Evolutionary conservation across 202 grass and related monocot species (phyloP).

Genomic region (Cymbopogon flexuosus): DNA sequence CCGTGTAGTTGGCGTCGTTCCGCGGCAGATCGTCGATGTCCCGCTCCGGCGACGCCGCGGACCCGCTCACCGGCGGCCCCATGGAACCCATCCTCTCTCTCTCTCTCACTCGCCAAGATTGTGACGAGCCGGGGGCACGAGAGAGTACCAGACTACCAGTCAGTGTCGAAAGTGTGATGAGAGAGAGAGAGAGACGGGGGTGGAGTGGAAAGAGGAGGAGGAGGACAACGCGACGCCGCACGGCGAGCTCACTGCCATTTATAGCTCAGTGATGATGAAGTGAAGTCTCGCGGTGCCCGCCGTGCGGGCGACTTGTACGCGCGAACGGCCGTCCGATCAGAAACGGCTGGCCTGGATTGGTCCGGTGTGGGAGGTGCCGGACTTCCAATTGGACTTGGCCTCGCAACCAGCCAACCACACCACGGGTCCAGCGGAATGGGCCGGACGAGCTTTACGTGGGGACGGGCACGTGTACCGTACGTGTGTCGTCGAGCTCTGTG

Average conservation of each 20-base stretch:
- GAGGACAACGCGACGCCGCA: background rate
- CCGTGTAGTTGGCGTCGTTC: slow-evolving; percentile 84
- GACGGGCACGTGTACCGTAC: background rate
- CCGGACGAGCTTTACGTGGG: background rate
- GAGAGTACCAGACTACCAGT: background rate
- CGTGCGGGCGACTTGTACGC: background rate
- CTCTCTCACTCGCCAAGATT: background rate
- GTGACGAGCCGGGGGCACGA: background rate
- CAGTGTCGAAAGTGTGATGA: slow-evolving; percentile 11
- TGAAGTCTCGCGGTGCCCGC: background rate
- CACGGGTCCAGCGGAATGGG: background rate
- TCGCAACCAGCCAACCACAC: background rate
- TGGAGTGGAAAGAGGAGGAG: background rate
- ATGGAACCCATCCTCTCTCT: slow-evolving; percentile 27
- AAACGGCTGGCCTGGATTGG: background rate
- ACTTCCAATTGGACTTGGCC: slow-evolving; percentile 34
- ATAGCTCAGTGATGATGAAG: slow-evolving; percentile 1
- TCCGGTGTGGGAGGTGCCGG: background rate
- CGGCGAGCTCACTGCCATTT: slow-evolving; percentile 19
- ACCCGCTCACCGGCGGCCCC: background rate
- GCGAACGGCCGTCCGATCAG: background rate
- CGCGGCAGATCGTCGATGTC: slow-evolving; percentile 84
- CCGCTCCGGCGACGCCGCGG: slow-evolving; percentile 35
- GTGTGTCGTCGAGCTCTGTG: background rate
- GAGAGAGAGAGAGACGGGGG: background rate